A percentile compares a stretch with the other conserved stretches of the same genome.
These are phyloP conservation scores for Penicillium macrosclerotiorum DNA, from an alignment of 495 filamentous ascomycete species.

Conservation along the genomic window DNA sequence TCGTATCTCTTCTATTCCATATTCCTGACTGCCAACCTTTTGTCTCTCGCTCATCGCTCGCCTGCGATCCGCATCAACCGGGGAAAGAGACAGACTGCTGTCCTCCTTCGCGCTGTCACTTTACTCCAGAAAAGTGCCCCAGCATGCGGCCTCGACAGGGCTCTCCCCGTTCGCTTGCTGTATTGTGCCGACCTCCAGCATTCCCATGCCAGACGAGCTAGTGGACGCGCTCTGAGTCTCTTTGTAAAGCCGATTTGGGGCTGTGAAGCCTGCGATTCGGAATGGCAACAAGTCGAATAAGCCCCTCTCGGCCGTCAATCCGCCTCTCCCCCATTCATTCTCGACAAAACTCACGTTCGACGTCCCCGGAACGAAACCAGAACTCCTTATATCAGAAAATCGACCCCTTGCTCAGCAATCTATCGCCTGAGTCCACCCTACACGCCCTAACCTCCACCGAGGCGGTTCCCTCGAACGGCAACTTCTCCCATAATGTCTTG, in stretches of 20 bases:
- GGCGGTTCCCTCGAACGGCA: conserved; percentile 49
- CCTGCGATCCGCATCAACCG: not conserved
- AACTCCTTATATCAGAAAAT: conserved; percentile 30
- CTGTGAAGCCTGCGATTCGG: conserved; percentile 18
- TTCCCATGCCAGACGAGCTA: conserved; percentile 19
- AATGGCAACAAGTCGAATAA: conserved; percentile 37
- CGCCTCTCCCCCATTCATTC: conserved; percentile 28
- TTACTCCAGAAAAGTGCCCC: conserved; percentile 18
- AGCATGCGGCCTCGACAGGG: conserved; percentile 33
- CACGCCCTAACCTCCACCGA: conserved; percentile 54
- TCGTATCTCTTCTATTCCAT: not conserved
- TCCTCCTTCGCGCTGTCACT: not conserved
- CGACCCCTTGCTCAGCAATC: conserved; percentile 52
- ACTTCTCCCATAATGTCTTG: conserved; percentile 51
- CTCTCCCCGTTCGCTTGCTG: conserved; percentile 22
- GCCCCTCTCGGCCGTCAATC: conserved; percentile 26
- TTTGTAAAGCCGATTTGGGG: conserved; percentile 15
- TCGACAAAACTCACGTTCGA: conserved; percentile 25
- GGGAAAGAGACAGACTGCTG: conserved; percentile 1
- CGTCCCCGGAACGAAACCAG: conserved; percentile 25
- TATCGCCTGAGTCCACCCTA: conserved; percentile 56
- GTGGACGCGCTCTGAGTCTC: conserved; percentile 11
- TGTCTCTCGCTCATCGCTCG: conserved; percentile 1
- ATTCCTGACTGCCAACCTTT: conserved; percentile 9
- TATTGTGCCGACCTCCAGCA: conserved; percentile 20